These are phyloP conservation scores for Penicillium herquei DNA, from an alignment of 495 filamentous ascomycete species.

Conservation along the genomic window DNA sequence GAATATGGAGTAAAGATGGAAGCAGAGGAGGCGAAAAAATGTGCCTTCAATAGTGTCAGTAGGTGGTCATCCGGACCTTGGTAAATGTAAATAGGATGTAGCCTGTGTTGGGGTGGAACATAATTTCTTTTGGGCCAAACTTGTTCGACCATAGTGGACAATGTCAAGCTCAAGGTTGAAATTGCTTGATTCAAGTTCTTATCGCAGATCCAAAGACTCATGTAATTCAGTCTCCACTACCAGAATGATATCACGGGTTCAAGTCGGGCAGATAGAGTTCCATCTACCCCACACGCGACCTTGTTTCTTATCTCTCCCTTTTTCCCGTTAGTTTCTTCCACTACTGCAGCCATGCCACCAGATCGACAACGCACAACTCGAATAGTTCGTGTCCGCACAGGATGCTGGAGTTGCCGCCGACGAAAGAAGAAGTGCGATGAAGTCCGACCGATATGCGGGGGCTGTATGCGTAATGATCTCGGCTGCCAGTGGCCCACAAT, in stretches of 20 bases:
- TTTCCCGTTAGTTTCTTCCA: background rate
- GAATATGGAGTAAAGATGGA: too few relatives aligned
- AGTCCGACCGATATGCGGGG: constrained; percentile 69
- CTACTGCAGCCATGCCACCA: constrained; percentile 24
- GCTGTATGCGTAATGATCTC: constrained; percentile 39
- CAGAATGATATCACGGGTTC: background rate
- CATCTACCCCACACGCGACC: constrained; percentile 1
- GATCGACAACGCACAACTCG: constrained; percentile 29
- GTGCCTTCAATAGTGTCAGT: too few relatives aligned
- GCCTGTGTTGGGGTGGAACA: too few relatives aligned
- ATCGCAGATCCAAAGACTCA: background rate
- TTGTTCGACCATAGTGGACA: too few relatives aligned
- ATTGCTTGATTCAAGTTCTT: background rate
- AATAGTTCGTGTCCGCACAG: constrained; percentile 53
- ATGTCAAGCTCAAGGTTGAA: too few relatives aligned
- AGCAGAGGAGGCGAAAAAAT: too few relatives aligned
- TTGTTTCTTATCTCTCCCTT: background rate
- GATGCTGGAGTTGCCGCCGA: constrained; percentile 80
- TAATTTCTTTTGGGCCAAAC: too few relatives aligned
- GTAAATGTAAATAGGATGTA: too few relatives aligned
- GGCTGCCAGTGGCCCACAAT: constrained; percentile 32
- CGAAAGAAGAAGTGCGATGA: constrained; percentile 97
- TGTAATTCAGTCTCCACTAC: background rate
- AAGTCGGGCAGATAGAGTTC: background rate
- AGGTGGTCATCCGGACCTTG: too few relatives aligned